A percentile compares a stretch with the other conserved stretches of the same genome.
Evolutionary conservation across 495 filamentous ascomycete genomes (phyloP).

Genomic region (Xanthoparmelia taractica): DNA sequence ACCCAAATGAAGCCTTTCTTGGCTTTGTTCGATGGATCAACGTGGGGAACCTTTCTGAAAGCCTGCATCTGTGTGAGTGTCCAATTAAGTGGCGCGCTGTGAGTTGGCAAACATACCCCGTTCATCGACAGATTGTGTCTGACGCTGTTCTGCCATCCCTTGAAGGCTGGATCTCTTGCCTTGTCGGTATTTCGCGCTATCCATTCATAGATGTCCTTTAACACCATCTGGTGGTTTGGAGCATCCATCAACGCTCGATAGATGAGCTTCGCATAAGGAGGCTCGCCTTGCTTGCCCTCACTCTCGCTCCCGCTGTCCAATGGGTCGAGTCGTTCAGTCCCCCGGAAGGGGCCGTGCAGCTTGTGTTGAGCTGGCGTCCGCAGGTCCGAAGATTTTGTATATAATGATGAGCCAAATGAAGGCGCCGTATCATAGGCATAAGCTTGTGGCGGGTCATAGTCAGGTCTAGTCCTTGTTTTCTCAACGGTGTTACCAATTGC

Average conservation of each 20-base stretch:
- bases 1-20: conserved; percentile 62
- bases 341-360: neutral
- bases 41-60: conserved; percentile 53
- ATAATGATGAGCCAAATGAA: neutral
- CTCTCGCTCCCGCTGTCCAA: conserved; percentile 9
- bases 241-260: conserved; percentile 62
- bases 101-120: conserved; percentile 47
- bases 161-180: conserved; percentile 50
- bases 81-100: conserved; percentile 2
- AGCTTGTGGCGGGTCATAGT: neutral
- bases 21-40: conserved; percentile 37
- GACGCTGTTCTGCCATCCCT: conserved; percentile 96
- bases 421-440: neutral
- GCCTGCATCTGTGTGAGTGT: conserved; percentile 40
- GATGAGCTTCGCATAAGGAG: conserved; percentile 81
- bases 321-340: neutral
- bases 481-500: neutral
- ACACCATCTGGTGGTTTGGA: conserved; percentile 57
- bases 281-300: conserved; percentile 21
- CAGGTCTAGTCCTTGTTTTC: neutral
- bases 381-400: conserved; percentile 3
- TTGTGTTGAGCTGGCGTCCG: neutral
- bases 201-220: conserved; percentile 88
- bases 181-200: conserved; percentile 77
- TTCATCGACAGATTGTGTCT: conserved; percentile 98